A percentile compares a stretch with the other conserved stretches of the same genome.
Conservation (phyloP, 106 monocot species). For the Ottelia alismoides region DNA sequence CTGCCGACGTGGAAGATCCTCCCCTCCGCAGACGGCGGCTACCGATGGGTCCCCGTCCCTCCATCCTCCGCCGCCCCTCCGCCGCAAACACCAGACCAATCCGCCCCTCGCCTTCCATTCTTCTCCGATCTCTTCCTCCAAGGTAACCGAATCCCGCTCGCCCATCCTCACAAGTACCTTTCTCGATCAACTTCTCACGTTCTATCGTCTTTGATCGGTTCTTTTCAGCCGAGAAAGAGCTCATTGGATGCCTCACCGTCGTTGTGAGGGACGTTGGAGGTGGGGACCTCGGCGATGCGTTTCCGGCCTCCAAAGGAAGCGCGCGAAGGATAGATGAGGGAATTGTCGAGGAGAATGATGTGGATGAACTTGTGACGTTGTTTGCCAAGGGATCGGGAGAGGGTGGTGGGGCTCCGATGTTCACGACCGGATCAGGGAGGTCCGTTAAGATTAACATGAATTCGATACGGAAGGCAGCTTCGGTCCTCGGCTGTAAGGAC, state of each 20-base stretch:
- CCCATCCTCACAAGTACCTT: too few species aligned
- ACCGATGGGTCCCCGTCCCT: constrained; percentile 20
- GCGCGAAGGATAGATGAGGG: constrained; percentile 19
- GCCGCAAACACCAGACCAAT: background rate
- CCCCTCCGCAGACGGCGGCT: constrained; percentile 15
- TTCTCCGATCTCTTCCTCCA: constrained; percentile 36
- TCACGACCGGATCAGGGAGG: constrained; percentile 44
- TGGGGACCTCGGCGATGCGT: background rate
- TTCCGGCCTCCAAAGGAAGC: constrained; percentile 34
- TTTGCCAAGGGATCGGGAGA: constrained; percentile 40
- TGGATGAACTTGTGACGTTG: constrained; percentile 8
- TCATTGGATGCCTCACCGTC: too few species aligned
- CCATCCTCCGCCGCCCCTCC: background rate
- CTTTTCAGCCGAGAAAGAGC: constrained; percentile 37
- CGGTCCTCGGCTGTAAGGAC: constrained; percentile 48
- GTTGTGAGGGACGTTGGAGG: constrained; percentile 3
- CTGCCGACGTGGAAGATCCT: constrained; percentile 30
- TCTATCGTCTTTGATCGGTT: constrained; percentile 18
- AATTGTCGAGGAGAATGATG: background rate
- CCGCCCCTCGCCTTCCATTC: constrained; percentile 18
- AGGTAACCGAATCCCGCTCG: constrained; percentile 20
- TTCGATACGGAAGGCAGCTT: constrained; percentile 53
- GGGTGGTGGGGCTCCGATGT: constrained; percentile 26
- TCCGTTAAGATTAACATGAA: constrained; percentile 30
- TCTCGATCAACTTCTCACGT: too few species aligned